These are phyloP conservation scores for Exobasidium cylindrosporum DNA, from an alignment of 1,284 basidiomycete genomes.

Conservation along the genomic window DNA sequence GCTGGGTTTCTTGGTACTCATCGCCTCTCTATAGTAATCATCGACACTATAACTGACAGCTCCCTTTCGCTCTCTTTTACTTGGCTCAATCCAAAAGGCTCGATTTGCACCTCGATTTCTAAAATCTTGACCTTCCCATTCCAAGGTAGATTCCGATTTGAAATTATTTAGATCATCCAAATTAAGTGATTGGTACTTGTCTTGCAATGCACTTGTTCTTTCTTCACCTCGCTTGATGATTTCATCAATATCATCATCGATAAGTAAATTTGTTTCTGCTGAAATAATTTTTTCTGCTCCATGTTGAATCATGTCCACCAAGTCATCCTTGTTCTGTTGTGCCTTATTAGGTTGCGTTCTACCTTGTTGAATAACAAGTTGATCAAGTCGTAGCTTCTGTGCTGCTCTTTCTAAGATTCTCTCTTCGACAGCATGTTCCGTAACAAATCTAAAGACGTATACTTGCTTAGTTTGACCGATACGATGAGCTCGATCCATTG, in stretches of 20 bases:
- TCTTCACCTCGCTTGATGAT: slow-evolving; percentile 79
- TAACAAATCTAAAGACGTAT: slow-evolving; percentile 96
- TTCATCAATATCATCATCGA: slow-evolving; percentile 90
- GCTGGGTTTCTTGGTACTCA: slow-evolving; percentile 69
- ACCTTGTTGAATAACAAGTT: slow-evolving; percentile 96
- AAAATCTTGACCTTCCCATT: slow-evolving; percentile 98
- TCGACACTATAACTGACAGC: slow-evolving; percentile 80
- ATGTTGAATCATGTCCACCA: slow-evolving; percentile 97
- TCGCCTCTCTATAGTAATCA: slow-evolving; percentile 77
- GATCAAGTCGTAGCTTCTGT: slow-evolving; percentile 91
- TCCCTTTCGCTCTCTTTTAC: slow-evolving; percentile 87
- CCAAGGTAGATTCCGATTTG: slow-evolving; percentile 74
- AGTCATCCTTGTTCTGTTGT: slow-evolving; percentile 91
- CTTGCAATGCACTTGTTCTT: slow-evolving; percentile 81
- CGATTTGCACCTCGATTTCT: slow-evolving; percentile 65
- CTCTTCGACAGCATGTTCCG: slow-evolving; percentile 93
- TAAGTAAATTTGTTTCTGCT: slow-evolving; percentile 62
- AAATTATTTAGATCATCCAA: slow-evolving; percentile 96
- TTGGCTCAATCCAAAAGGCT: slow-evolving; percentile 72
- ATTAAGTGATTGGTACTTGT: slow-evolving; percentile 88
- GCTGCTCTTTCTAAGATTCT: slow-evolving; percentile 94
- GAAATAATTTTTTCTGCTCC: slow-evolving; percentile 97
- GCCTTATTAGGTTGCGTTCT: slow-evolving; percentile 64
- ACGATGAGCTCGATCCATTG: slow-evolving; percentile 98
- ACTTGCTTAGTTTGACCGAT: slow-evolving; percentile 99